These are phyloP conservation scores for Naematelia encephala DNA, from an alignment of 768 basidiomycete genomes.

Conservation along the genomic window DNA sequence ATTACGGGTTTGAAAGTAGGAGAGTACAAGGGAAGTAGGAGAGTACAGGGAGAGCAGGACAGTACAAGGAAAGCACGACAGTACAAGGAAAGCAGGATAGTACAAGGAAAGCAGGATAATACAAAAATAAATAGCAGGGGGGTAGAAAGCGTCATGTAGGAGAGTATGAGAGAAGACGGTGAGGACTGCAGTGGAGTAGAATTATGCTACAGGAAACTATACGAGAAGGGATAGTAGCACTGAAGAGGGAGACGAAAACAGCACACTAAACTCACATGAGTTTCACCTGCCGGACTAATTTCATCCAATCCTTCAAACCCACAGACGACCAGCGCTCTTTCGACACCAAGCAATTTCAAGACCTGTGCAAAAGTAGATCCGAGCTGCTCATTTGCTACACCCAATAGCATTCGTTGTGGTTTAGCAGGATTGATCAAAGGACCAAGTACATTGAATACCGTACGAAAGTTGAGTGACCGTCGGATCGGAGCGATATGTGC, in stretches of 20 bases:
- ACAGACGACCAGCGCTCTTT: conserved; percentile 86
- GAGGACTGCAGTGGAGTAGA: too few relatives aligned
- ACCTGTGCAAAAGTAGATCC: conserved; percentile 77
- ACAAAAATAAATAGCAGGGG: too few relatives aligned
- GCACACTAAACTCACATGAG: conserved; percentile 59
- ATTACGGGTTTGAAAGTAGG: too few relatives aligned
- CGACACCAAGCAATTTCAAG: conserved; percentile 67
- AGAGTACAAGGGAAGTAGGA: too few relatives aligned
- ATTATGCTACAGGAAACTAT: background rate
- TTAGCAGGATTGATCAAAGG: conserved; percentile 88
- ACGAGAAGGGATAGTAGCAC: background rate
- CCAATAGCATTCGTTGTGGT: conserved; percentile 85
- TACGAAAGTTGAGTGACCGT: conserved; percentile 83
- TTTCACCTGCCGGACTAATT: conserved; percentile 89
- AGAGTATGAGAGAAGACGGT: too few relatives aligned
- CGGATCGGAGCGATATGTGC: conserved; percentile 78
- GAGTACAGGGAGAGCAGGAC: too few relatives aligned
- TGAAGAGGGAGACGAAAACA: background rate
- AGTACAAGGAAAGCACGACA: too few relatives aligned
- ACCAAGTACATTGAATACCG: conserved; percentile 92
- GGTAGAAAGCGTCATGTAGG: too few relatives aligned
- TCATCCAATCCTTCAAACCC: conserved; percentile 89
- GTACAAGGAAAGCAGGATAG: too few relatives aligned
- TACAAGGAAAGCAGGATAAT: too few relatives aligned
- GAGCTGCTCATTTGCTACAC: conserved; percentile 76